These are phyloP conservation scores for Rhodofomes roseus DNA, from an alignment of 1,284 basidiomycete species.

Conservation along the genomic window DNA sequence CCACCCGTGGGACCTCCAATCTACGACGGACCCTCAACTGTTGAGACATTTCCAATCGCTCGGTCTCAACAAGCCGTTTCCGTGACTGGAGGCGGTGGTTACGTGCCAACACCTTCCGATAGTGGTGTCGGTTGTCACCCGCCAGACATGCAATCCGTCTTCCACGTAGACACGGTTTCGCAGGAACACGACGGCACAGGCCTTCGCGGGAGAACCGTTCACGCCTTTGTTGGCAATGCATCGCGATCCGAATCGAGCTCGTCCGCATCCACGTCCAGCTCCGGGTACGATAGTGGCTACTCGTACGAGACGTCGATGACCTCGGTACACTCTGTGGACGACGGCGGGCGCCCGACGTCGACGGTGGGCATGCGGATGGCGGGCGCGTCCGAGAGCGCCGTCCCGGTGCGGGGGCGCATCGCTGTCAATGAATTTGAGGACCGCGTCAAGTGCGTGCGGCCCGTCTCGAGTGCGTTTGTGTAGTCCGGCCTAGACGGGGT, in stretches of 20 bases:
- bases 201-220: neutral
- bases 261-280: neutral
- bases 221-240: neutral
- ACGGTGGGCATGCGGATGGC: constrained; percentile 4
- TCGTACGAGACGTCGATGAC: neutral
- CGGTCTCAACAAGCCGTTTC: neutral
- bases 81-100: neutral
- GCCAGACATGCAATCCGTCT: neutral
- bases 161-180: neutral
- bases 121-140: neutral
- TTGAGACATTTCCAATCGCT: neutral
- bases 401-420: constrained; percentile 16
- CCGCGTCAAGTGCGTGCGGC: constrained; percentile 11
- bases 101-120: neutral
- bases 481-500: neutral
- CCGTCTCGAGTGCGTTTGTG: constrained; percentile 8
- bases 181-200: neutral
- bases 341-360: constrained; percentile 5
- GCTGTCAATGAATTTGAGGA: constrained; percentile 23
- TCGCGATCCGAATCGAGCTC: neutral
- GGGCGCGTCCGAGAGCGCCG: constrained; percentile 11
- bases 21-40: neutral
- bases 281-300: neutral
- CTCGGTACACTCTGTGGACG: neutral
- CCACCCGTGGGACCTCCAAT: neutral